A percentile compares a stretch with the other conserved stretches of the same genome.
These are phyloP conservation scores for Colletotrichum nymphaeae DNA, from an alignment of 2,329 filamentous ascomycete genomes.

Conservation along the genomic window DNA sequence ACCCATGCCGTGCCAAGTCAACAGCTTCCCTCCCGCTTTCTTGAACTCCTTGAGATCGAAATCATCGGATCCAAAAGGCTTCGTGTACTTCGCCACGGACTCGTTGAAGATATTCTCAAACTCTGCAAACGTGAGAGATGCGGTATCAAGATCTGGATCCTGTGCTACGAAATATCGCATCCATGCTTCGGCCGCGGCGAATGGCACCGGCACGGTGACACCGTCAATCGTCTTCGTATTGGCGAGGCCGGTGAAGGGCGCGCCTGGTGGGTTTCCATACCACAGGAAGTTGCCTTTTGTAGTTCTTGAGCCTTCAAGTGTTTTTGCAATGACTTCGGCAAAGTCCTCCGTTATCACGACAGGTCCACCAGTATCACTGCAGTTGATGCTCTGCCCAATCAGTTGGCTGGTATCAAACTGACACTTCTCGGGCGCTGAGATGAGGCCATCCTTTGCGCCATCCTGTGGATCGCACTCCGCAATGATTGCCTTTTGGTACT, in stretches of 20 bases:
- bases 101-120: conserved; percentile 16
- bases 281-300: neutral
- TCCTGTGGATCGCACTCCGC: conserved; percentile 8
- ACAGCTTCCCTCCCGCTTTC: conserved; percentile 51
- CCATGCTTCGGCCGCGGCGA: neutral
- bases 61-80: conserved; percentile 40
- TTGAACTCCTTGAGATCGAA: conserved; percentile 45
- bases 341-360: neutral
- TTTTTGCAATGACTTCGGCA: conserved; percentile 5
- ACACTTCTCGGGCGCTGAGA: conserved; percentile 19
- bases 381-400: neutral
- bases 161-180: neutral
- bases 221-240: conserved; percentile 3
- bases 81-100: neutral
- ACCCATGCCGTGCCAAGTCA: conserved; percentile 54
- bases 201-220: neutral
- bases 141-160: conserved; percentile 9
- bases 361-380: neutral
- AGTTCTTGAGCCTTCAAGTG: neutral
- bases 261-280: conserved; percentile 17
- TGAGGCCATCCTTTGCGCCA: conserved; percentile 14
- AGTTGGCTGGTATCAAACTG: neutral
- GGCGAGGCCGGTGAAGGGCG: conserved; percentile 9
- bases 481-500: conserved; percentile 11
- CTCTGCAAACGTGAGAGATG: conserved; percentile 7